These are phyloP conservation scores for Filobasidium floriforme DNA, from an alignment of 768 basidiomycete genomes.

Conservation along the genomic window DNA sequence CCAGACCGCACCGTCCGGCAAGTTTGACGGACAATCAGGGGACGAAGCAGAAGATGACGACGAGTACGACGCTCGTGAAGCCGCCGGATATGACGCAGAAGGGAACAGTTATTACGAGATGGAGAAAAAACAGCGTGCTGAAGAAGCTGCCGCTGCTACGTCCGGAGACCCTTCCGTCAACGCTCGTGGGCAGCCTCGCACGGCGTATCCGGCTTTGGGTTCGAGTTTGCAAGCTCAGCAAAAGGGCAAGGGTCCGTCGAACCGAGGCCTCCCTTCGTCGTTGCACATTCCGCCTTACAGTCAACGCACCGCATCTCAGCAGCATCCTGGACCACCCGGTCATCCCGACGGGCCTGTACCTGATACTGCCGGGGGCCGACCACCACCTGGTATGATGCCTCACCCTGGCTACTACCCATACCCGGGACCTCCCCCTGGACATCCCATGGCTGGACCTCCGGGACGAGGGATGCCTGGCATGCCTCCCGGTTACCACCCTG, in stretches of 20 bases:
- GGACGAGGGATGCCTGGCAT: not conserved
- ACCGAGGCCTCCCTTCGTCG: not conserved
- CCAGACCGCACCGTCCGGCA: not conserved
- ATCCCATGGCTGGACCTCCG: not conserved
- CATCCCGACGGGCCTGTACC: not conserved
- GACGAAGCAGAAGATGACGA: constrained; percentile 1
- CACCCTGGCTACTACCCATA: constrained; percentile 1
- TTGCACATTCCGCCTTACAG: constrained; percentile 1
- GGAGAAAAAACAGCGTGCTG: not conserved
- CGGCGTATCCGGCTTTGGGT: not conserved
- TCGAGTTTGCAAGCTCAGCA: not conserved
- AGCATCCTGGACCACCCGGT: not conserved
- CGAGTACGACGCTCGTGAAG: not conserved
- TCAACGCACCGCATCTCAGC: not conserved
- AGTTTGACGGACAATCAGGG: constrained; percentile 7
- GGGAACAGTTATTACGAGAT: constrained; percentile 1
- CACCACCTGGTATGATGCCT: not conserved
- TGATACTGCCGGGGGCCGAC: not conserved
- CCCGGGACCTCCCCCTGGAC: not conserved
- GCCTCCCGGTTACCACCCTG: not conserved
- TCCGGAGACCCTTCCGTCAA: not conserved
- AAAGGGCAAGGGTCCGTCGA: not conserved
- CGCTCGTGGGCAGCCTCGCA: not conserved
- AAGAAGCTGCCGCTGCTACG: not conserved
- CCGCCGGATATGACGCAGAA: not conserved